Conservation (phyloP, 2,329 filamentous ascomycete species). For the Thielaviopsis populi region DNA sequence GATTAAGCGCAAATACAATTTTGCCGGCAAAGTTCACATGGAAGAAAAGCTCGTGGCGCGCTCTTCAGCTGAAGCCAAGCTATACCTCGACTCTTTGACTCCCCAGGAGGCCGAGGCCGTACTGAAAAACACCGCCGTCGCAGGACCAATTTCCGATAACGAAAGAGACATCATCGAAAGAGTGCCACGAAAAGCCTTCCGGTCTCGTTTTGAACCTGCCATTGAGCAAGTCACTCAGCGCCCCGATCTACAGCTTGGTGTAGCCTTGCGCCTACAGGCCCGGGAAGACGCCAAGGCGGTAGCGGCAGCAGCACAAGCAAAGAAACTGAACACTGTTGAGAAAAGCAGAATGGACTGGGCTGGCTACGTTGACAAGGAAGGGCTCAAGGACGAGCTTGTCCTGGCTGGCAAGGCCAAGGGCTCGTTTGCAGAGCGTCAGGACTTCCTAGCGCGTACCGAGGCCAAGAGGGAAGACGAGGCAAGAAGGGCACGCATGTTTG, state of each 20-base stretch:
- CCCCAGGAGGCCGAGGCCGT: conserved; percentile 19
- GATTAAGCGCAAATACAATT: conserved; percentile 59
- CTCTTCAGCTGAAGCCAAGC: conserved; percentile 49
- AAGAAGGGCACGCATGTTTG: conserved; percentile 36
- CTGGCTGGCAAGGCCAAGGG: conserved; percentile 50
- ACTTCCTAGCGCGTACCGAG: conserved; percentile 51
- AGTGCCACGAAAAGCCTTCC: conserved; percentile 40
- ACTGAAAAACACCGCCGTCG: neutral
- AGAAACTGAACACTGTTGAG: conserved; percentile 56
- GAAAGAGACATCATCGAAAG: conserved; percentile 21
- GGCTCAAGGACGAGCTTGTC: conserved; percentile 53
- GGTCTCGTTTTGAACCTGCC: conserved; percentile 47
- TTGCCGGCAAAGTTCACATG: conserved; percentile 55
- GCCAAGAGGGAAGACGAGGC: conserved; percentile 46
- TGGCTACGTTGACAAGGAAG: conserved; percentile 55
- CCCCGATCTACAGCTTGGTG: conserved; percentile 43
- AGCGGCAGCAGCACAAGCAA: conserved; percentile 20
- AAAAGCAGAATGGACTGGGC: conserved; percentile 63
- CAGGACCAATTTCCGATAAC: conserved; percentile 17
- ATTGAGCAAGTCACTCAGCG: conserved; percentile 31
- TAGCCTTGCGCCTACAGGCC: conserved; percentile 34
- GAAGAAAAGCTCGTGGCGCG: conserved; percentile 55
- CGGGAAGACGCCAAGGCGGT: conserved; percentile 34
- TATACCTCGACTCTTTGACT: conserved; percentile 36
- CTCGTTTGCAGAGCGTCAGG: conserved; percentile 46